Evolutionary conservation across 148 eudicot genomes (phyloP), one percentile per base, ranked within the genome.

Genomic region (Vaccinium macrocarpon): DNA sequence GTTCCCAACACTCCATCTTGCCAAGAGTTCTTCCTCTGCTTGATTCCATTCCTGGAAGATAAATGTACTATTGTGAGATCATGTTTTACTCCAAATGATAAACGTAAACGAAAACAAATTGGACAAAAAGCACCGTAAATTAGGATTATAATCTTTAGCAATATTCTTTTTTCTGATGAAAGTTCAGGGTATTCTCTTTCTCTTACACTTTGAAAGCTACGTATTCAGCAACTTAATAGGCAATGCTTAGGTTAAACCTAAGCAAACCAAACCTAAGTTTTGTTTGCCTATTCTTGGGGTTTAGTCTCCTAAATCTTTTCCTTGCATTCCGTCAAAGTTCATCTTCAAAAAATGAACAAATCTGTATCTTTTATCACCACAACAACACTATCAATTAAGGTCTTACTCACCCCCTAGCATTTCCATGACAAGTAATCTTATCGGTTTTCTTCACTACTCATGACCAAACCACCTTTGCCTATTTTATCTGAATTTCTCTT

Each of bases 11-110:
- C 98, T 21, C 98, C 98, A 86, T 95, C 98, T 91, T 95, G 98
- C 98, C 98, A 95, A 1, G 98, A 94, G 85, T 95, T 94, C 91
- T 95, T 95, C 89, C 98, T 90, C 85, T 95, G 98, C 88, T 95
- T 95, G 23, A 95, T 93, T 42, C 98, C 98, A 87, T 95, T 95
- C 98, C 98, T 95, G 68, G 59, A 70, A 50, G 19, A 78, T 13
- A 79, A 5, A 6, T 75, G 61, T 38, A 16, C 1, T 42, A 16
- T 42, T 61, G 18, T 64, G 53, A 76, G 70, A 56, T 12, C 38
- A 35, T 35, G 38, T 2, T 35, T 35, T 35, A 35, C 38, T 48
- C 23, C 66, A 66, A 62, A 66, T 29, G 68, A 21, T 15, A 49
- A 51, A 59, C 32, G 13, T 53, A 9, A 64, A 62, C 51, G 38